Evolutionary conservation across 169 alveolate species (phyloP), one percentile per base, ranked within the genome.

Genomic region (Plasmodium chabaudi): DNA sequence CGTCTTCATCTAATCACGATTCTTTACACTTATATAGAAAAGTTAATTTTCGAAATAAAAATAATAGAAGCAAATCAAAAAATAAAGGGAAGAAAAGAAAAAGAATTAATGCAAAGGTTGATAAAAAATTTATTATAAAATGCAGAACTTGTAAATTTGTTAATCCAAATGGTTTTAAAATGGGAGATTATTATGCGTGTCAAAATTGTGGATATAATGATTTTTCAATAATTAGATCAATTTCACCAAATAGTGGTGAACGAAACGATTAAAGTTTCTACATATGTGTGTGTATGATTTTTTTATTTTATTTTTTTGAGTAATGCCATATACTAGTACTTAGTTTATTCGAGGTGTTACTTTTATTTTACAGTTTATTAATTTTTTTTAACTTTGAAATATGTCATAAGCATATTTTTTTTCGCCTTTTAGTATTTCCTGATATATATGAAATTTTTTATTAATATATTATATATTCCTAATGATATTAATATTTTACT

Each of bases 161-260:
- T 44, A 74, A 74, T 47, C 72, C 88, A 15, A 74, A 60, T 74
- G 88, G 88, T 15, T 74, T 74, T 65, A 74, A 74, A 27, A 74
- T 74, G 44, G 88, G 68, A 34, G 88, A 74, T 51, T 74, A 74
- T 65, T 74, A 74, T 47, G 46, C 72, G 9, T 74, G 88, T 53
- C 88, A 74, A 65, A 74, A 74, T 74, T 74, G 88, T 74, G 88
- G 88, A 49, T 59, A 74, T 65, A 74, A 74, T 59, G 88, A 74
- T 65, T 74, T 74, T 61, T 74, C 88, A 9, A 72, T 74, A 7
- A 60, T 74, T 6, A 61, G 88, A 39, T 74, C 88, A 12, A 74
- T 60, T 39, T 74, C 88, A 13, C 88, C 88, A 21, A 74, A 74
- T 53, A 74, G 59, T 23, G 72, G 61, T 44, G 88, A 74, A 63